Evolutionary conservation across 768 basidiomycete genomes (phyloP).

Genomic region (Russula brevipes): DNA sequence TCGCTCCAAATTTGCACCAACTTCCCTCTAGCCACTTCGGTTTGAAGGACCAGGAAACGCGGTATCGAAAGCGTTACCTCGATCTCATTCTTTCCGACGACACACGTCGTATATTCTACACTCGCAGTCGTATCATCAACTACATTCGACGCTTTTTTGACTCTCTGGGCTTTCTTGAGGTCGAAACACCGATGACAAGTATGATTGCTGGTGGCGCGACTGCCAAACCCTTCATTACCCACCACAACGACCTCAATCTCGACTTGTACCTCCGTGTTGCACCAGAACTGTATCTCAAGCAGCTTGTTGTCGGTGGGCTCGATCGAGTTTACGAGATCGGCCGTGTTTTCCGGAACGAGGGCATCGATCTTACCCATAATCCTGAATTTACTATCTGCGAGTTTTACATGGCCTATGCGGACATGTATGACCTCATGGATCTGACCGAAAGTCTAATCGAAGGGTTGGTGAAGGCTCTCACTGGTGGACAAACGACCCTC

Average conservation of each 20-base stretch:
- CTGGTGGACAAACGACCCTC: conserved; percentile 71
- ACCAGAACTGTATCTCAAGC: conserved; percentile 96
- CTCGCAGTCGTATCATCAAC: conserved; percentile 84
- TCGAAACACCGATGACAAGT: conserved; percentile 98
- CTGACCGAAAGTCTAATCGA: conserved; percentile 88
- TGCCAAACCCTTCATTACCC: conserved; percentile 97
- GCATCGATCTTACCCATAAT: conserved; percentile 98
- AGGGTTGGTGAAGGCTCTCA: conserved; percentile 85
- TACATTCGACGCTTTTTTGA: conserved; percentile 91
- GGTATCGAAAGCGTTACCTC: conserved; percentile 97
- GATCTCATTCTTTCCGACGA: conserved; percentile 93
- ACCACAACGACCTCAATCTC: conserved; percentile 96
- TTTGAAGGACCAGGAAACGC: conserved; percentile 94
- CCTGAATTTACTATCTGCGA: conserved; percentile 99
- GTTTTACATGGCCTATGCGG: conserved; percentile 99
- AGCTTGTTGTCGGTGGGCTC: conserved; percentile 93
- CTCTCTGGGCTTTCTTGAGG: conserved; percentile 90
- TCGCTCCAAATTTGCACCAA: conserved; percentile 95
- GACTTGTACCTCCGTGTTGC: conserved; percentile 97
- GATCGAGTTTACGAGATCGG: conserved; percentile 99
- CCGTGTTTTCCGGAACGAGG: conserved; percentile 96
- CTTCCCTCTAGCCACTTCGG: conserved; percentile 90
- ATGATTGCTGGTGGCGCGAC: conserved; percentile 96
- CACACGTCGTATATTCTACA: conserved; percentile 86
- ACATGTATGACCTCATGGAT: conserved; percentile 98